phyloP scores from a whole-genome alignment of 2,329 filamentous ascomycete species.

The Tolypocladium nubicola region DNA sequence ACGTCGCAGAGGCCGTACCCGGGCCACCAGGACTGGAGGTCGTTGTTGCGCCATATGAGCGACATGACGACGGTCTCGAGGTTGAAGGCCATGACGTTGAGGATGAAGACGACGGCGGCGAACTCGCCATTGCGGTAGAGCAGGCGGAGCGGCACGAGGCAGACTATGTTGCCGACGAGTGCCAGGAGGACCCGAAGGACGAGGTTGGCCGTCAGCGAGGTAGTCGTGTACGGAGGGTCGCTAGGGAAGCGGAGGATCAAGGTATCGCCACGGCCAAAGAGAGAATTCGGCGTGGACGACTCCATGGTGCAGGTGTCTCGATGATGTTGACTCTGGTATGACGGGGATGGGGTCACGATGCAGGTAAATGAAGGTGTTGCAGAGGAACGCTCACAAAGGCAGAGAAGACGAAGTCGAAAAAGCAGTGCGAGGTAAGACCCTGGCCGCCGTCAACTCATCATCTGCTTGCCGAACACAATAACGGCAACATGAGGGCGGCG shows the following conservation, averaged over 20 bases:
- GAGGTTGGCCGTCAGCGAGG: slow-evolving; percentile 32
- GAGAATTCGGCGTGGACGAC: not conserved
- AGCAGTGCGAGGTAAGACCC: not conserved
- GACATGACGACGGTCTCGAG: slow-evolving; percentile 38
- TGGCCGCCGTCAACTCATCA: not conserved
- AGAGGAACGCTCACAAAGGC: not conserved
- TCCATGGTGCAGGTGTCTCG: not conserved
- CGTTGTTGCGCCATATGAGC: slow-evolving; percentile 41
- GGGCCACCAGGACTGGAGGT: slow-evolving; percentile 38
- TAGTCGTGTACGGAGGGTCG: slow-evolving; percentile 12
- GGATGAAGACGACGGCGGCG: slow-evolving; percentile 38
- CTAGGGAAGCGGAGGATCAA: slow-evolving; percentile 2
- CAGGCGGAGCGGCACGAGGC: slow-evolving; percentile 39
- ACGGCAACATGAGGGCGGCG: not conserved
- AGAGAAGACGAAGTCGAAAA: not conserved
- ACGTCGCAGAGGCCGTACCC: slow-evolving; percentile 45
- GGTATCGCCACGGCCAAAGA: not conserved
- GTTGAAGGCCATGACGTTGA: slow-evolving; percentile 34
- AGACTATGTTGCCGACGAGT: slow-evolving; percentile 31
- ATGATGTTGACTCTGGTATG: not conserved
- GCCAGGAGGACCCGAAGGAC: slow-evolving; percentile 37
- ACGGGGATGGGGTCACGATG: no score
- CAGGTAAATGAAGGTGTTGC: not conserved
- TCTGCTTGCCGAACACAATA: not conserved
- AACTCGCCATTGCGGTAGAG: slow-evolving; percentile 44